Base-by-base conservation (phyloP, 495 filamentous ascomycete genomes). In the Delitschia confertaspora region DNA sequence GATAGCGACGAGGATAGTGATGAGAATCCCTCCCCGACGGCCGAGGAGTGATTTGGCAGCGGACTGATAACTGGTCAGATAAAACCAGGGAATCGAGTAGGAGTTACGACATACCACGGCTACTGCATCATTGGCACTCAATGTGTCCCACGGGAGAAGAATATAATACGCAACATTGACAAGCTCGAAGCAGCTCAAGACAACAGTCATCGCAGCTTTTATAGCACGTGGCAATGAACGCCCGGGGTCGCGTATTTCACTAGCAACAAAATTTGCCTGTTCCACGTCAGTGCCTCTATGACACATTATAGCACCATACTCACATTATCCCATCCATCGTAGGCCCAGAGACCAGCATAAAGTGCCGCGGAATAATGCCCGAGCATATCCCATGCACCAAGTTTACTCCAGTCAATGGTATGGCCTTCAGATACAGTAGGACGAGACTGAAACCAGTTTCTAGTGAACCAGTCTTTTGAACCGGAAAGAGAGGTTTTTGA, bases 251-350 rank as follows among this genome's bases (percentile, higher is more conserved):
- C 36, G 39, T 55, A 63, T 63, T 20, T 62, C 63, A 29, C 63
- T 62, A 1, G 52, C 49, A 21, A 65, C 57, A 38, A 59, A 56
- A 14, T 53, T 55, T 18, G 60, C 54, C 60, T 62, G 25, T 6
- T 41, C 3, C n/a, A 11, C 35, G 23, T 47, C 25, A 24, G 25
- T 24, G 17, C 7, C 17, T 33, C 21, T n/a, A 14, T 13, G 8
- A n/a, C n/a, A 49, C 14, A 8, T 23, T 31, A 23, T 0, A 24
- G 5, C 11, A 24, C 9, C 21, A 6, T 7, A 45, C 59, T 54
- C 29, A 58, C 60, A 11, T 49, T 60, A 42, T 65, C 56, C 59
- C 51, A 61, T 18, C 57, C 63, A 18, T 54, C 55, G 20, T 59
- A 59, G 11, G 42, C 58, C 58, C 32, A 64, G 19, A 40, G 49